These are phyloP conservation scores for Fusarium compactum DNA, from an alignment of 2,329 filamentous ascomycete genomes.

Conservation along the genomic window DNA sequence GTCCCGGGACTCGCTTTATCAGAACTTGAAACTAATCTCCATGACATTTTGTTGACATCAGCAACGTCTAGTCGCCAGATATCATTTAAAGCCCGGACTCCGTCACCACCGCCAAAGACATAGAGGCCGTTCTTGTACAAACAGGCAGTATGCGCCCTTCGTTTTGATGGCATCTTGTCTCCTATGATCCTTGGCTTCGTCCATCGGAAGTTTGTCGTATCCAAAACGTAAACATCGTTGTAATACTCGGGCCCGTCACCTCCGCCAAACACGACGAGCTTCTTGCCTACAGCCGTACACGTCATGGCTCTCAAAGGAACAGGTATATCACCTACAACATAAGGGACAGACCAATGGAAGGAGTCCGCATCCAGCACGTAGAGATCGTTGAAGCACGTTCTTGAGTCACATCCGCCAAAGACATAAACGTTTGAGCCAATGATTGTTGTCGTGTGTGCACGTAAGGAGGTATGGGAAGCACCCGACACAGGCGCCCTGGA, in stretches of 20 bases:
- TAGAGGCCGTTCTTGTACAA: slow-evolving; percentile 78
- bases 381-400: slow-evolving; percentile 75
- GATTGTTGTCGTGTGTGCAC: slow-evolving; percentile 75
- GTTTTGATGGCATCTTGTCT: slow-evolving; percentile 69
- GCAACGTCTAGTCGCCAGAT: slow-evolving; percentile 79
- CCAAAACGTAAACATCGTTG: slow-evolving; percentile 78
- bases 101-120: slow-evolving; percentile 78
- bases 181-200: slow-evolving; percentile 70
- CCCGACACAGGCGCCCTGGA: slow-evolving; percentile 74
- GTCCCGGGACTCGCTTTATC: slow-evolving; percentile 51
- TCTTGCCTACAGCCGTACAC: slow-evolving; percentile 77
- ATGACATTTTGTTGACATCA: slow-evolving; percentile 75
- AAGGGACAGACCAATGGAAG: slow-evolving; percentile 76
- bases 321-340: slow-evolving; percentile 73
- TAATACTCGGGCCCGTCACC: slow-evolving; percentile 78
- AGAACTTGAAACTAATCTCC: slow-evolving; percentile 71
- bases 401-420: slow-evolving; percentile 76
- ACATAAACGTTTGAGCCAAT: slow-evolving; percentile 76
- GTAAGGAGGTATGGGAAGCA: slow-evolving; percentile 68
- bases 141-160: slow-evolving; percentile 77
- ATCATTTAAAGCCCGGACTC: slow-evolving; percentile 76
- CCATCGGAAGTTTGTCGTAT: slow-evolving; percentile 77
- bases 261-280: slow-evolving; percentile 76
- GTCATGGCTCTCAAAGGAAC: slow-evolving; percentile 77
- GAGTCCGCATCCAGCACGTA: slow-evolving; percentile 77